These are phyloP conservation scores for Pascua sp. DNA, from an alignment of 1,284 basidiomycete species.

Conservation along the genomic window DNA sequence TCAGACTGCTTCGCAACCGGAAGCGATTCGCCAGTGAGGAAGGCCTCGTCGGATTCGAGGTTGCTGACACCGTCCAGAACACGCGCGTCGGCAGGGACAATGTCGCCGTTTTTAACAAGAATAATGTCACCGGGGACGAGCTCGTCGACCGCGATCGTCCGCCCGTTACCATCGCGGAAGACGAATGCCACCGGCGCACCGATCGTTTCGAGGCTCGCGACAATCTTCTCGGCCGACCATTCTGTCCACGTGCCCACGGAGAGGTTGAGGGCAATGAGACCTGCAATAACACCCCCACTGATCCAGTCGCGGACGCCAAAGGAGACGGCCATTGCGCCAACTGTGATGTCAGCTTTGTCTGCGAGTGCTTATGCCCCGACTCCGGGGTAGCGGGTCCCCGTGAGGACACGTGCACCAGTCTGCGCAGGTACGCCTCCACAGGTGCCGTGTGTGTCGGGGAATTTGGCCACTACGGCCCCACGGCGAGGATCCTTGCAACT, in stretches of 20 bases:
- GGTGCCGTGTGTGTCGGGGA: too few relatives aligned
- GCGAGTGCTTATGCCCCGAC: background rate
- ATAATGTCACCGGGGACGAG: constrained; percentile 65
- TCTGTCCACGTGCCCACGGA: constrained; percentile 49
- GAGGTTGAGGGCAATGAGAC: constrained; percentile 59
- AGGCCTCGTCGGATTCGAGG: constrained; percentile 62
- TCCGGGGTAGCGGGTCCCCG: too few relatives aligned
- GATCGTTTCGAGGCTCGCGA: constrained; percentile 49
- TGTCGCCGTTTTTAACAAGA: constrained; percentile 58
- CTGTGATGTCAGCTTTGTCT: constrained; percentile 25
- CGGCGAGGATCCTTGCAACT: too few relatives aligned
- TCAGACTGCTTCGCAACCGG: constrained; percentile 61
- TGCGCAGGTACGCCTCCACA: too few relatives aligned
- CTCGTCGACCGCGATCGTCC: constrained; percentile 57
- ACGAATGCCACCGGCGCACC: constrained; percentile 62
- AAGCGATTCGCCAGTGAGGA: constrained; percentile 68
- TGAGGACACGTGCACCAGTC: too few relatives aligned
- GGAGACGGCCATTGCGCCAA: constrained; percentile 63
- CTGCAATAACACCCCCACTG: constrained; percentile 63
- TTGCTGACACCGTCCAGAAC: constrained; percentile 52
- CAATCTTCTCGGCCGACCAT: constrained; percentile 53
- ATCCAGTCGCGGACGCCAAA: constrained; percentile 63
- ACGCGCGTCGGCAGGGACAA: constrained; percentile 61
- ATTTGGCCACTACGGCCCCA: too few relatives aligned
- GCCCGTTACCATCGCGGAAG: constrained; percentile 47